Base-by-base conservation (phyloP, 225 moss, liverwort and hornwort genomes). In the Lunularia cruciata region DNA sequence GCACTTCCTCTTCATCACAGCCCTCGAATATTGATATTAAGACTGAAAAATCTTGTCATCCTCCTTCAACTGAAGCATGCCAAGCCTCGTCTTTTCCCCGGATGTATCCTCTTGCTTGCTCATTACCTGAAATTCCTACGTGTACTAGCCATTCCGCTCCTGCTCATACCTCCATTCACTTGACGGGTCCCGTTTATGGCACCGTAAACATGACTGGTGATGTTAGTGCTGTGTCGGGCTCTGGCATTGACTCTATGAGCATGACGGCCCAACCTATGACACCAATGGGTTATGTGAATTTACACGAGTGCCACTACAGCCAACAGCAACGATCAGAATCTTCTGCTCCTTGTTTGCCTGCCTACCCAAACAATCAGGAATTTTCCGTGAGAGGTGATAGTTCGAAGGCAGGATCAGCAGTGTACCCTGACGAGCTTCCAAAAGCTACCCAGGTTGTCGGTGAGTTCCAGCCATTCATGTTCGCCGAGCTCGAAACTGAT, bases 401-500 rank as follows among this genome's bases (percentile, higher is more conserved):
- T 30, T 13, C 32, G 8, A 66, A 62, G 32, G 46, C 36, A 12
- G 75, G 52, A 32, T 25, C 69, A 37, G 81, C 73, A 22, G 81
- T 71, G 2, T 87, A 76, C 75, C 36, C 45, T 18, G 89, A 74
- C 23, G 79, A 68, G 13, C 20, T 78, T 11, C 35, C 68, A 12
- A 59, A 37, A 19, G 82, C 80, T 0, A 63, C 48, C 18, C 86
- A 81, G 69, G 75, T 78, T 42, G 75, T 57, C 11, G 57, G 49
- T 19, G 88, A 86, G 1, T 88, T 74, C 32, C 82, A 82, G 12
- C 86, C 83, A 38, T 79, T 92, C 47, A 87, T 98, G 89, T 76
- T 92, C 58, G 85, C 90, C 4, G 87, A 88, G 52, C 75, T 85
- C 8, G 92, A 89, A 30, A 80, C 88, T 13, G 75, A 63, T 15